phyloP scores from a whole-genome alignment of 345 rosid genomes.

The Euclidium syriacum region DNA sequence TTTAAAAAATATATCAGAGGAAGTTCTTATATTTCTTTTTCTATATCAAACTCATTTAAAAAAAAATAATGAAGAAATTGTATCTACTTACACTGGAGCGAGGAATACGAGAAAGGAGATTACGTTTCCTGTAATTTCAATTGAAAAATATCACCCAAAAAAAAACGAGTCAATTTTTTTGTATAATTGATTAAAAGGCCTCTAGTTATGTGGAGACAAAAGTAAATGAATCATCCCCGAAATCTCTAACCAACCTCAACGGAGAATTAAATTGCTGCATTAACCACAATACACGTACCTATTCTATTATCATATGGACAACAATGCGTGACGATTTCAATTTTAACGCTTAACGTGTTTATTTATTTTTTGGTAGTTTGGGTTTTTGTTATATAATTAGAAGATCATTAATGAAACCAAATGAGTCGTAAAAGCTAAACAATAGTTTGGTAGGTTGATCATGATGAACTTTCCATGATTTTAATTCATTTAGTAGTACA shows the following conservation, averaged over 20 bases:
- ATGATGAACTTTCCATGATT: slow-evolving; percentile 8
- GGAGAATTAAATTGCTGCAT: slow-evolving; percentile 22
- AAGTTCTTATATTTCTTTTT: too few relatives aligned
- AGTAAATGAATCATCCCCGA: not conserved
- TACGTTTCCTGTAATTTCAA: slow-evolving; percentile 53
- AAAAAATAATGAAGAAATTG: not conserved
- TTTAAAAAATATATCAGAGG: too few relatives aligned
- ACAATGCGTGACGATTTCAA: slow-evolving; percentile 32
- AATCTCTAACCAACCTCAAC: slow-evolving; percentile 18
- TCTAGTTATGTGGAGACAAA: not conserved
- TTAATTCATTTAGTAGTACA: not conserved
- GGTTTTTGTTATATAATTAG: not conserved
- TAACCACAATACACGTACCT: slow-evolving; percentile 24
- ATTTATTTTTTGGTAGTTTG: not conserved
- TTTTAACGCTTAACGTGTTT: slow-evolving; percentile 3
- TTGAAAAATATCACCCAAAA: not conserved
- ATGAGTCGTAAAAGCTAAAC: slow-evolving; percentile 4
- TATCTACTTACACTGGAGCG: slow-evolving; percentile 73
- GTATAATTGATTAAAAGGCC: slow-evolving; percentile 2
- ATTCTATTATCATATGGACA: slow-evolving; percentile 6
- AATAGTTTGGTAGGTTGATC: not conserved
- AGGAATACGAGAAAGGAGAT: slow-evolving; percentile 69
- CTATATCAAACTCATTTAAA: too few relatives aligned
- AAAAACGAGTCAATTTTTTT: not conserved
- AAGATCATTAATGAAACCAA: not conserved